Percentiles rank a stretch among this genome's conserved stretches.
phyloP scores from a whole-genome alignment of 768 basidiomycete species.

The Coprinopsis sp. region DNA sequence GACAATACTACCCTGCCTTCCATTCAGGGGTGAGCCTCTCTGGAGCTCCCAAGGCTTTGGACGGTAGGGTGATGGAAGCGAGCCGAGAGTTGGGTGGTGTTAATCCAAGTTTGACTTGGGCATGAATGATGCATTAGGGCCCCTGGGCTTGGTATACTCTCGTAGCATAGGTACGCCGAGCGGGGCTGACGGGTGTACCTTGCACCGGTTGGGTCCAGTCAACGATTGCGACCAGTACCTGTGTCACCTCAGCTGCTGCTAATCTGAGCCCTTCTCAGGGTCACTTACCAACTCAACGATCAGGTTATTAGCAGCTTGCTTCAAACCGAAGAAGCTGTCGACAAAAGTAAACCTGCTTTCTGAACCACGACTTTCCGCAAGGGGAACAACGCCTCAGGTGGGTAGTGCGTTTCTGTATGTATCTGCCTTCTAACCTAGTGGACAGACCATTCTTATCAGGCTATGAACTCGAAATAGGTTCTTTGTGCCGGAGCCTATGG shows the following conservation, averaged over 20 bases:
- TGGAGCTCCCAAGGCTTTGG: constrained; percentile 21
- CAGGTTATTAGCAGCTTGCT: not conserved
- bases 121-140: constrained; percentile 1
- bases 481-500: constrained; percentile 25
- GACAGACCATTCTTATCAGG: constrained; percentile 20
- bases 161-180: no score
- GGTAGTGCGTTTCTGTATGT: no score
- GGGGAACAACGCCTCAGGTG: not conserved
- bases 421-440: not conserved
- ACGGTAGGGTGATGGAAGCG: constrained; percentile 22
- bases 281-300: not conserved
- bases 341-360: not conserved
- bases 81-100: constrained; percentile 17
- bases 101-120: constrained; percentile 37
- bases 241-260: not conserved
- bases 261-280: not conserved
- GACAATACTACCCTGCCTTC: constrained; percentile 25
- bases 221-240: not conserved
- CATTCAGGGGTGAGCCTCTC: constrained; percentile 27
- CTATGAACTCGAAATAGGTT: constrained; percentile 43
- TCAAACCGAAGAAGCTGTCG: not conserved
- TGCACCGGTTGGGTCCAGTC: not conserved
- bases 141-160: not conserved
- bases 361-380: not conserved
- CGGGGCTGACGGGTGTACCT: not conserved